phyloP scores from a whole-genome alignment of 129 eudicot genomes.

The Flaveria linearis region DNA sequence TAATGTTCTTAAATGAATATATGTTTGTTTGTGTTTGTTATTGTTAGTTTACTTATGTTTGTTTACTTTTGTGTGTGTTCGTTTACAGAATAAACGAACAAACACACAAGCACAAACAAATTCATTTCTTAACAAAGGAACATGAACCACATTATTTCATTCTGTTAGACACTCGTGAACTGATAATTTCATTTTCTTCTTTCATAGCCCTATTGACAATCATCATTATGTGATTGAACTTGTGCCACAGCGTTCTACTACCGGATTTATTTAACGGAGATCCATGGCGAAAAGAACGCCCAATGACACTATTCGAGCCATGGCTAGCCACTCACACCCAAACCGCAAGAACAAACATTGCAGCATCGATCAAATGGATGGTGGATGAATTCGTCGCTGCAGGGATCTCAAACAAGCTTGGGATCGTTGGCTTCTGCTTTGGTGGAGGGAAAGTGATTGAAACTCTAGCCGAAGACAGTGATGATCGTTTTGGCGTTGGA shows the following conservation, averaged over 20 bases:
- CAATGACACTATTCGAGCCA: conserved; percentile 46
- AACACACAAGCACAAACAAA: not conserved
- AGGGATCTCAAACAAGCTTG: conserved; percentile 71
- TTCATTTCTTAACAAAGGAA: not conserved
- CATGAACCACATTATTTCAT: not conserved
- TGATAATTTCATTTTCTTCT: not conserved
- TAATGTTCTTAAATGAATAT: not conserved
- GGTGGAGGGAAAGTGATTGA: conserved; percentile 80
- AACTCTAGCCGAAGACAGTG: conserved; percentile 59
- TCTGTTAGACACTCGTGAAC: not conserved
- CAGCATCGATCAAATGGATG: conserved; percentile 74
- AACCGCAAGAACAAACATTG: conserved; percentile 45
- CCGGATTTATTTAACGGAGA: conserved; percentile 86
- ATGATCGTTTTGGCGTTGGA: conserved; percentile 61
- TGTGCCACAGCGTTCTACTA: conserved; percentile 64
- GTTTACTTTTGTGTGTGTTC: not conserved
- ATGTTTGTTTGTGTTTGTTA: not conserved
- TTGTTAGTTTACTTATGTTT: not conserved
- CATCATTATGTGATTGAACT: not conserved
- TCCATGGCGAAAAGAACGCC: conserved; percentile 71
- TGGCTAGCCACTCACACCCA: conserved; percentile 63
- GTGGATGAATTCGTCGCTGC: conserved; percentile 64
- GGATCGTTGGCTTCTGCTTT: conserved; percentile 78
- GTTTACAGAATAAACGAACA: not conserved
- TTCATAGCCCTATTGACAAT: not conserved